Evolutionary conservation across 805 yeast species (phyloP).

Genomic region (Saccharomycopsis javanensis): DNA sequence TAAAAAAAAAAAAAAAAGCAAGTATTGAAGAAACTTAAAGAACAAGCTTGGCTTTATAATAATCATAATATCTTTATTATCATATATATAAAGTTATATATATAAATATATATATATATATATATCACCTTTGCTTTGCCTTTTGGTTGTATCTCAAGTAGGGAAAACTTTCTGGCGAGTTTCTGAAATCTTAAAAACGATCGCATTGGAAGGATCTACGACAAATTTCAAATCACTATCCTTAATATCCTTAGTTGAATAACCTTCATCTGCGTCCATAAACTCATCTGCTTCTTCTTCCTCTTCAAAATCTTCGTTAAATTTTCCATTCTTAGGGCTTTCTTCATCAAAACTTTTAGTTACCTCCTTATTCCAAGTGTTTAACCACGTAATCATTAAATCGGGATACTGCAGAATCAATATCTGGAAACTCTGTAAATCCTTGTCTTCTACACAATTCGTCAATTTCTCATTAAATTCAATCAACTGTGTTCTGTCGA

Average conservation of each 20-base stretch:
- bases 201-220: constrained; percentile 19
- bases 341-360: neutral
- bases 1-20: too few relatives aligned
- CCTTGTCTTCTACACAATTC: neutral
- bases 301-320: neutral
- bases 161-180: constrained; percentile 17
- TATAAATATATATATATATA: too few relatives aligned
- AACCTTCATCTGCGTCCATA: constrained; percentile 1
- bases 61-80: too few relatives aligned
- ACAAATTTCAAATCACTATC: constrained; percentile 2
- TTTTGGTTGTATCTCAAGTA: constrained; percentile 9
- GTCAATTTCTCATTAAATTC: constrained; percentile 10
- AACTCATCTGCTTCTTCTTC: neutral
- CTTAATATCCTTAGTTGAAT: neutral
- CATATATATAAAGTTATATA: neutral
- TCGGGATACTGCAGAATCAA: neutral
- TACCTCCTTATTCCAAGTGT: neutral
- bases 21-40: too few relatives aligned
- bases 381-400: neutral
- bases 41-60: too few relatives aligned
- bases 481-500: constrained; percentile 11
- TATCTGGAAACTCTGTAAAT: neutral
- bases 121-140: too few relatives aligned
- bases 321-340: neutral
- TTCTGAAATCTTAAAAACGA: constrained; percentile 2